These are phyloP conservation scores for Alternaria sp. DNA, from an alignment of 2,329 filamentous ascomycete genomes.

Conservation along the genomic window DNA sequence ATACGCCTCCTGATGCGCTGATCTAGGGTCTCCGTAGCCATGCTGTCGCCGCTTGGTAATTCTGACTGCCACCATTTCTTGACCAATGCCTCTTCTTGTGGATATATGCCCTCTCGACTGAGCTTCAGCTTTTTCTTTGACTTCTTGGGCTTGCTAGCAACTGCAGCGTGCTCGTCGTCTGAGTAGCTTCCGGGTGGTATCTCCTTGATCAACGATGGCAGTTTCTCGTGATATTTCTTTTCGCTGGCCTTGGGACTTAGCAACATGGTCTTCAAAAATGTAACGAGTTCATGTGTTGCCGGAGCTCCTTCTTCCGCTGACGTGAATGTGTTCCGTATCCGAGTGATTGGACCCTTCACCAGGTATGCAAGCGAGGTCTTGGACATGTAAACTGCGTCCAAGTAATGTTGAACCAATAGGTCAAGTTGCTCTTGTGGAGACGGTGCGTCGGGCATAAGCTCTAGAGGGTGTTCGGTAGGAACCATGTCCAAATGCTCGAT, in stretches of 20 bases:
- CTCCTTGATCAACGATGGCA: slow-evolving; percentile 71
- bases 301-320: slow-evolving; percentile 67
- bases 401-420: slow-evolving; percentile 53
- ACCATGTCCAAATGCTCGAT: neutral
- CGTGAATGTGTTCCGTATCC: slow-evolving; percentile 75
- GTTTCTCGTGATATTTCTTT: slow-evolving; percentile 78
- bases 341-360: slow-evolving; percentile 80
- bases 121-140: slow-evolving; percentile 59
- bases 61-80: slow-evolving; percentile 72
- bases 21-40: slow-evolving; percentile 47
- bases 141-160: slow-evolving; percentile 49
- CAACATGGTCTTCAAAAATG: slow-evolving; percentile 74
- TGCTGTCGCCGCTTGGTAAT: slow-evolving; percentile 49
- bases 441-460: slow-evolving; percentile 17
- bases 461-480: slow-evolving; percentile 13
- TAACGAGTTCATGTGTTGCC: slow-evolving; percentile 69
- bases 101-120: slow-evolving; percentile 75
- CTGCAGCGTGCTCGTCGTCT: slow-evolving; percentile 52
- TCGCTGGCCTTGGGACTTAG: slow-evolving; percentile 73
- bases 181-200: slow-evolving; percentile 55
- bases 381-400: slow-evolving; percentile 58
- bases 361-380: slow-evolving; percentile 84
- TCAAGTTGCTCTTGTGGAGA: slow-evolving; percentile 59
- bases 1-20: slow-evolving; percentile 68
- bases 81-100: slow-evolving; percentile 70